Evolutionary conservation across 352 stramenopile species (phyloP), one percentile per base, ranked within the genome.

Genomic region (Phytophthora sansomeana): DNA sequence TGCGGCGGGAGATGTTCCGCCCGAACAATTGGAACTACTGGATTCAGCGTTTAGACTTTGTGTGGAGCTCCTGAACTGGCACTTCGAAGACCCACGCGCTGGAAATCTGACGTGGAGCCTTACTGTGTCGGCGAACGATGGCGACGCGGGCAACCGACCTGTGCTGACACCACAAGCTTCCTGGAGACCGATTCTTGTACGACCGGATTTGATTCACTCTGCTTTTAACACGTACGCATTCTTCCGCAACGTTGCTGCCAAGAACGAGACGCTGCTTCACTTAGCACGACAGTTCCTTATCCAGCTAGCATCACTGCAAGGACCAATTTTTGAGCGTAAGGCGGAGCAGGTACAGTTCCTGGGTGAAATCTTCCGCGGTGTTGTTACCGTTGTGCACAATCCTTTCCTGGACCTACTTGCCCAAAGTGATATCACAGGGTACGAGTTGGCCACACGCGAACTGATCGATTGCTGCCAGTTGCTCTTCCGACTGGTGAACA

Each of bases 181-280:
- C 0, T 95, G 86, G 83, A 85, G 86, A 48, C 74, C 80, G 11
- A 74, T 91, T 26, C 63, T 96, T 1, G 78, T 92, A 28, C 83
- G 85, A 5, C 79, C 78, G 2, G 80, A 86, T 65, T 73, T 95
- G 47, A 93, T 95, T 66, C 85, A 95, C 68, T 86, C 83, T n/a
- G 84, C 84, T 8, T 95, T 92, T 69, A 92, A 95, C 61, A 93
- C 86, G 29, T 95, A 95, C 69, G 83, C 80, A 17, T 91, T 91
- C 51, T 91, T 93, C 53, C 81, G 86, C 10, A 87, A 80, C 49
- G 65, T 93, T 30, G 74, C 83, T 28, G 77, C 75, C 41, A 83
- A 88, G 32, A 93, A 92, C 44, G 85, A 90, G 17, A 82, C 69
- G 26, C 55, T 95, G 28, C 70, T 93, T n/a, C 86, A 95, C 60